Evolutionary conservation across 306 rosid genomes (phyloP).

Genomic region (Vicia faba): DNA sequence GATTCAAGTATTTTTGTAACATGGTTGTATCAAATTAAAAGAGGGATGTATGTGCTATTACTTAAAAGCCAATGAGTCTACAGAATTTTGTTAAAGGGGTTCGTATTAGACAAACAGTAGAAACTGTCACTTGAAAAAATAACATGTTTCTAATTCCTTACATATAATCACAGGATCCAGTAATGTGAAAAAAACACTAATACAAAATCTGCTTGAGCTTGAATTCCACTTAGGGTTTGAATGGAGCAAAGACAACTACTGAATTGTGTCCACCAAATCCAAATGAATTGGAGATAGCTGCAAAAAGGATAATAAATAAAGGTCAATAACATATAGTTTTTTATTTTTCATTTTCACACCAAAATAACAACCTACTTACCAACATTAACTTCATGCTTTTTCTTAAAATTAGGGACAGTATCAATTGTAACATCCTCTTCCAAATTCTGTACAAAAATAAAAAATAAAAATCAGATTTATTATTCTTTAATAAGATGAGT

Average conservation of each 20-base stretch:
- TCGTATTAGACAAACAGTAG: too few relatives aligned
- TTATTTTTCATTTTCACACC: not conserved
- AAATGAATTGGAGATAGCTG: slow-evolving; percentile 77
- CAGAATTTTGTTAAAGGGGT: not conserved
- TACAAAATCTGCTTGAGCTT: not conserved
- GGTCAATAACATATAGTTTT: slow-evolving; percentile 23
- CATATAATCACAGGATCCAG: slow-evolving; percentile 12
- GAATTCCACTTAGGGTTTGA: slow-evolving; percentile 45
- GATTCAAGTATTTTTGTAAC: slow-evolving; percentile 44
- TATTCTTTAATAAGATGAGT: slow-evolving; percentile 10
- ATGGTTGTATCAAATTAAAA: slow-evolving; percentile 33
- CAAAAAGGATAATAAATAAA: slow-evolving; percentile 14
- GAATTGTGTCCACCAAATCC: slow-evolving; percentile 86
- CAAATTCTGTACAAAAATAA: slow-evolving; percentile 48
- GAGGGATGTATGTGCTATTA: slow-evolving; percentile 36
- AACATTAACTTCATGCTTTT: slow-evolving; percentile 71
- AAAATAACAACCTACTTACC: slow-evolving; percentile 47
- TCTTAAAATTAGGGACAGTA: slow-evolving; percentile 67
- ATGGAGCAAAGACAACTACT: slow-evolving; percentile 69
- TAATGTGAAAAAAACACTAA: slow-evolving; percentile 3
- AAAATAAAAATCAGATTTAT: slow-evolving; percentile 1
- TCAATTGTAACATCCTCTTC: slow-evolving; percentile 68
- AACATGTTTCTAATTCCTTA: slow-evolving; percentile 4
- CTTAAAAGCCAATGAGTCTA: slow-evolving; percentile 4
- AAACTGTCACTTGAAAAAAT: not conserved